Conservation (phyloP, 495 filamentous ascomycete genomes). For the Acidiella bohemica region DNA sequence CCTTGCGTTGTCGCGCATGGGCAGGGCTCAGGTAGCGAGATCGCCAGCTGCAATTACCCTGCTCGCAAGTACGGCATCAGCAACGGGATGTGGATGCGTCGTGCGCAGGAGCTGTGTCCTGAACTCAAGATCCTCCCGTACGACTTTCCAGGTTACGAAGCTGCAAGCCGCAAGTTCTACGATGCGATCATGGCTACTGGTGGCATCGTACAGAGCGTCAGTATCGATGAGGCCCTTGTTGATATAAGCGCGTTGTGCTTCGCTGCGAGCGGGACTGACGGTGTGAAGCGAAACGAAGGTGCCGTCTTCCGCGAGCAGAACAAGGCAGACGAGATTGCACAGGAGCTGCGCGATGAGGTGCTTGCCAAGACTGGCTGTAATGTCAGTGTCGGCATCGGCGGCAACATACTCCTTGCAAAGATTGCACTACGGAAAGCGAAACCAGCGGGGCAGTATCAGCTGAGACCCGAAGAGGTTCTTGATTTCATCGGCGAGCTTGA, state of each 20-base stretch:
- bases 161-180: slow-evolving; percentile 80
- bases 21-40: slow-evolving; percentile 72
- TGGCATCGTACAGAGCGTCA: slow-evolving; percentile 85
- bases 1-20: slow-evolving; percentile 86
- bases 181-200: slow-evolving; percentile 63
- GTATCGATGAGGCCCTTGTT: slow-evolving; percentile 83
- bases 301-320: slow-evolving; percentile 70
- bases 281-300: slow-evolving; percentile 52
- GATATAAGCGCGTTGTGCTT: slow-evolving; percentile 60
- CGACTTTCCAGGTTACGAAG: slow-evolving; percentile 88
- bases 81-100: slow-evolving; percentile 99
- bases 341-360: slow-evolving; percentile 49
- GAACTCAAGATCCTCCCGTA: slow-evolving; percentile 78
- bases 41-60: slow-evolving; percentile 92
- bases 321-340: slow-evolving; percentile 63
- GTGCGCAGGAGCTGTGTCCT: slow-evolving; percentile 68
- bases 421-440: slow-evolving; percentile 85
- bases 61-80: slow-evolving; percentile 75
- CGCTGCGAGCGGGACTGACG: slow-evolving; percentile 51
- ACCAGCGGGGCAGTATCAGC: slow-evolving; percentile 80
- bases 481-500: slow-evolving; percentile 61
- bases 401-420: slow-evolving; percentile 81
- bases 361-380: slow-evolving; percentile 64
- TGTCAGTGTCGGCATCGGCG: slow-evolving; percentile 89
- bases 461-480: slow-evolving; percentile 65